These are phyloP conservation scores for Penicillium occitanis DNA, from an alignment of 2,329 filamentous ascomycete species.

Conservation along the genomic window DNA sequence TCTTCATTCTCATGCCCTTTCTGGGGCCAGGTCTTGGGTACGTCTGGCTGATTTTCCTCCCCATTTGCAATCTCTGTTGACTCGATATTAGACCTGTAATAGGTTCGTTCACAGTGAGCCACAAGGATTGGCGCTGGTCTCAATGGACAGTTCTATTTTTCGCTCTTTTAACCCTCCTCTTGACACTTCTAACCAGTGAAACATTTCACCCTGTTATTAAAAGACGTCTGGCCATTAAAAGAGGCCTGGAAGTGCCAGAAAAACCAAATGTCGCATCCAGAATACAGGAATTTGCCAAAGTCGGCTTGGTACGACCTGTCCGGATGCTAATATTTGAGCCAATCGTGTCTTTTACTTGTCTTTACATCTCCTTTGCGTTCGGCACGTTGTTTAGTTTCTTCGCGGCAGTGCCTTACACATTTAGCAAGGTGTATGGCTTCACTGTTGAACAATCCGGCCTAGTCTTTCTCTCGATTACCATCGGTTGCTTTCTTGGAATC, in stretches of 20 bases:
- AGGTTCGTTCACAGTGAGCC: constrained; percentile 25
- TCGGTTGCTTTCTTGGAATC: constrained; percentile 61
- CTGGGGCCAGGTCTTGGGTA: constrained; percentile 27
- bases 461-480: constrained; percentile 66
- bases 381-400: constrained; percentile 28
- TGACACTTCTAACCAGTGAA: constrained; percentile 20
- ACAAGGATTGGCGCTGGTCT: constrained; percentile 46
- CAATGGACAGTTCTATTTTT: constrained; percentile 66
- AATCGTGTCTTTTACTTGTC: constrained; percentile 25
- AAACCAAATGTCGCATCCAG: background rate
- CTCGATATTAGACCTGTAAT: constrained; percentile 26
- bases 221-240: constrained; percentile 22
- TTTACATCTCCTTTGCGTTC: constrained; percentile 29
- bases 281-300: background rate
- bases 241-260: constrained; percentile 4
- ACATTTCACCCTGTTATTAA: constrained; percentile 25
- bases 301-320: constrained; percentile 22
- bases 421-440: constrained; percentile 61
- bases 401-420: constrained; percentile 14
- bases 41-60: background rate
- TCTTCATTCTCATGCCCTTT: constrained; percentile 22
- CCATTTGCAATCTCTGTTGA: background rate
- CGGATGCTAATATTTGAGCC: constrained; percentile 30
- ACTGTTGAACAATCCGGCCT: constrained; percentile 52
- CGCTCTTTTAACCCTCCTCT: constrained; percentile 26